Percentiles rank a stretch among this genome's conserved stretches.
phyloP scores from a whole-genome alignment of 768 basidiomycete species.

The Naganishia randhawae region DNA sequence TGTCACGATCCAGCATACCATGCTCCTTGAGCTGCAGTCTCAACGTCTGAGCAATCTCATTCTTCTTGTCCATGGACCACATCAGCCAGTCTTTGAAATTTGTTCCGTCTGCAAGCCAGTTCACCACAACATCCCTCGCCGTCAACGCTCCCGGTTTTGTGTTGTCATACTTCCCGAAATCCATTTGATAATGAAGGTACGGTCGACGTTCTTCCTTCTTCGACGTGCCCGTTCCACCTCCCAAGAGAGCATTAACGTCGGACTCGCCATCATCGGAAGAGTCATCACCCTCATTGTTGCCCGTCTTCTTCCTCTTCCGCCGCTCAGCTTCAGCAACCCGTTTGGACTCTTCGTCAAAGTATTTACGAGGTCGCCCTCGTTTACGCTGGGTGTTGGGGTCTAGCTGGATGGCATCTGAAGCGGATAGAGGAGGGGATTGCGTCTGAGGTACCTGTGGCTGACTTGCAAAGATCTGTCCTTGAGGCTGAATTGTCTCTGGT shows the following conservation, averaged over 20 bases:
- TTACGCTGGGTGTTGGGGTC: neutral
- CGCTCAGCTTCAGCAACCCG: neutral
- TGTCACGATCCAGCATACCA: constrained; percentile 9
- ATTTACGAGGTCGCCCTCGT: neutral
- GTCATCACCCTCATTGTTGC: neutral
- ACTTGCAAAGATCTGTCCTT: neutral
- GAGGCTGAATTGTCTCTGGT: neutral
- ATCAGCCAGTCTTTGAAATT: constrained; percentile 5
- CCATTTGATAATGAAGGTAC: constrained; percentile 1
- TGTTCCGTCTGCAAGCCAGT: neutral
- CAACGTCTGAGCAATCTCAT: neutral
- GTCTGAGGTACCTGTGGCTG: neutral
- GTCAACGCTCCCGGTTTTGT: constrained; percentile 7
- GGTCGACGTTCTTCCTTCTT: neutral
- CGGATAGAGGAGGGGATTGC: neutral
- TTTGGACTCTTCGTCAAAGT: constrained; percentile 5
- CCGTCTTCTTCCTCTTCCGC: neutral
- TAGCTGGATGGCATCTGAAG: neutral
- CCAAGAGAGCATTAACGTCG: neutral
- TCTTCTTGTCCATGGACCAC: constrained; percentile 7
- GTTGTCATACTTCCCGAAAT: constrained; percentile 14
- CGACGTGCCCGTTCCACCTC: neutral
- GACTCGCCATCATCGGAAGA: neutral
- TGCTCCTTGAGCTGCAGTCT: constrained; percentile 3
- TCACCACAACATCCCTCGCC: constrained; percentile 13